Evolutionary conservation across 2,329 filamentous ascomycete species (phyloP).

Genomic region (Colletotrichum falcatum): DNA sequence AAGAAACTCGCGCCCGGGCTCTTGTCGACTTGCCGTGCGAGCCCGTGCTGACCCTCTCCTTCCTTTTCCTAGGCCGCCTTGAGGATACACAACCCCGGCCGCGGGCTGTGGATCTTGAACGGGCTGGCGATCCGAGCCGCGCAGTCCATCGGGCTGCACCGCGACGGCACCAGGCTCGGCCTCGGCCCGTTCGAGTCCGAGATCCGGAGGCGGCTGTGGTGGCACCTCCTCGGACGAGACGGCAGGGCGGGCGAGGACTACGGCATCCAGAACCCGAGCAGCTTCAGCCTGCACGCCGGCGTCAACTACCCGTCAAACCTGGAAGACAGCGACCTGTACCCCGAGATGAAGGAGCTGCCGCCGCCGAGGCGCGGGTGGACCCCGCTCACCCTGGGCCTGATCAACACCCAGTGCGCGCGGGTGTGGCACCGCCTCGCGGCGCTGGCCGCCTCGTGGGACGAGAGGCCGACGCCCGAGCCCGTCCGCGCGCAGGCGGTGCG

Average conservation of each 20-base stretch:
- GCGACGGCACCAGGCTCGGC: conserved; percentile 53
- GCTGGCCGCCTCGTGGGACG: conserved; percentile 40
- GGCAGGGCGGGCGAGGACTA: conserved; percentile 68
- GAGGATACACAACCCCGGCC: conserved; percentile 50
- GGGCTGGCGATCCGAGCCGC: conserved; percentile 60
- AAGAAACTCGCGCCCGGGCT: background rate
- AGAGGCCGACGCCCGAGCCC: conserved; percentile 44
- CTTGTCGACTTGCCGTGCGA: no score
- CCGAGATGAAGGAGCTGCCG: conserved; percentile 61
- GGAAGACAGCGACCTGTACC: conserved; percentile 64
- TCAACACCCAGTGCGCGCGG: conserved; percentile 62
- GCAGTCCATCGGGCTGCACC: conserved; percentile 64
- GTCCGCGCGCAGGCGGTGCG: conserved; percentile 56
- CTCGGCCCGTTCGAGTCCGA: conserved; percentile 61
- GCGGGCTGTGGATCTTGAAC: conserved; percentile 55
- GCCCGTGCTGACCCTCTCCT: conserved; percentile 28
- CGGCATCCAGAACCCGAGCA: conserved; percentile 51
- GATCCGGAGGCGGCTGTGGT: conserved; percentile 67
- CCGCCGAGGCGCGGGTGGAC: conserved; percentile 64
- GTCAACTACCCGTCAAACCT: conserved; percentile 68
- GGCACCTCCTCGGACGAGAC: conserved; percentile 66
- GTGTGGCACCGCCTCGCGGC: conserved; percentile 44
- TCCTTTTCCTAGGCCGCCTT: conserved; percentile 47
- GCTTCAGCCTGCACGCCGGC: conserved; percentile 53
- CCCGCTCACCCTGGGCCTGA: conserved; percentile 66